Conservation (phyloP, 2,329 filamentous ascomycete genomes). For the Cercospora nicotianae region DNA sequence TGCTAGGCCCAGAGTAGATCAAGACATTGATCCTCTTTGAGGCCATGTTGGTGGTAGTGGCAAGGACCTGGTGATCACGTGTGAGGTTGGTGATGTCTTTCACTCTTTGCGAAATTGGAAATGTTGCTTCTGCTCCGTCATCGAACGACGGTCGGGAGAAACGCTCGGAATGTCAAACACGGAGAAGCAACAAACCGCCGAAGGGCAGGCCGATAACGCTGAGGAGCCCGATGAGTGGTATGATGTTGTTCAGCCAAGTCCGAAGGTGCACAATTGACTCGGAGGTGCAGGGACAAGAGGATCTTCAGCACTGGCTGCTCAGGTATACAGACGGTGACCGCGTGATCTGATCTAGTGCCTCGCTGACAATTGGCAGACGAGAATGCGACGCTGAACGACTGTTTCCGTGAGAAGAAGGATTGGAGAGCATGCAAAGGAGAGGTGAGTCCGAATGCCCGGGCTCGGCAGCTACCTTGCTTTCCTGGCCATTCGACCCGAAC, state of each 20-base stretch:
- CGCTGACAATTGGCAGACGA: slow-evolving; percentile 60
- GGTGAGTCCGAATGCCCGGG: slow-evolving; percentile 57
- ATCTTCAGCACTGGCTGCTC: slow-evolving; percentile 96
- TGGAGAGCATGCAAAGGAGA: slow-evolving; percentile 87
- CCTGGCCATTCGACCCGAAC: not conserved
- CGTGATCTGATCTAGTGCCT: not conserved
- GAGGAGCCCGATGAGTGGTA: slow-evolving; percentile 97
- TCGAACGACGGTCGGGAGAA: not conserved
- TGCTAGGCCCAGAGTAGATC: slow-evolving; percentile 86
- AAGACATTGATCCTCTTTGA: slow-evolving; percentile 80
- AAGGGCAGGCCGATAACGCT: slow-evolving; percentile 55
- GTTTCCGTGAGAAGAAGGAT: slow-evolving; percentile 93
- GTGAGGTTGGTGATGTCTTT: slow-evolving; percentile 15
- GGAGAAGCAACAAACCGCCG: slow-evolving; percentile 29
- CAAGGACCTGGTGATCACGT: slow-evolving; percentile 17
- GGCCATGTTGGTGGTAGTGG: slow-evolving; percentile 24
- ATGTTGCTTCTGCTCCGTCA: slow-evolving; percentile 3
- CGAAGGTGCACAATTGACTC: slow-evolving; percentile 5
- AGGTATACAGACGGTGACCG: slow-evolving; percentile 54
- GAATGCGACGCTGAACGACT: slow-evolving; percentile 88
- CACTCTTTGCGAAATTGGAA: slow-evolving; percentile 8
- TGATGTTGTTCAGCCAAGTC: slow-evolving; percentile 34
- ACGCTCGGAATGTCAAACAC: slow-evolving; percentile 34
- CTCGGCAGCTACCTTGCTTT: slow-evolving; percentile 2
- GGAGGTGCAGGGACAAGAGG: slow-evolving; percentile 77